phyloP scores from a whole-genome alignment of 2,329 filamentous ascomycete species.

The Periconia macrospinosa region DNA sequence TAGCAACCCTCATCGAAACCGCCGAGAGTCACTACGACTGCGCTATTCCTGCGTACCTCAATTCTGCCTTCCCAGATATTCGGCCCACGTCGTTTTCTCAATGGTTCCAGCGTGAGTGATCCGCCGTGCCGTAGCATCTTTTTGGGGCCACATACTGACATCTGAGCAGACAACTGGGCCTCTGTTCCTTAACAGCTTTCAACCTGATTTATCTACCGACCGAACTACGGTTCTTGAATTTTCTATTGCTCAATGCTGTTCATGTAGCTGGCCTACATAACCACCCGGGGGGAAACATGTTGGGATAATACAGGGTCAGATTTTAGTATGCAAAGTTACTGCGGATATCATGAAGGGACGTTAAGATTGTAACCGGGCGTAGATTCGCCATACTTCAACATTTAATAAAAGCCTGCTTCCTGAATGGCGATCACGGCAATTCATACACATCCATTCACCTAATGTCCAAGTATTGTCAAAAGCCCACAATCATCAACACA shows the following conservation, averaged over 20 bases:
- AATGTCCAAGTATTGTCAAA: too few species aligned
- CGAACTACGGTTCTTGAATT: neutral
- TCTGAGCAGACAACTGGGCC: slow-evolving; percentile 29
- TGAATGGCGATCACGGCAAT: too few species aligned
- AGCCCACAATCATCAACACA: too few species aligned
- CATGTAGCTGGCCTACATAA: neutral
- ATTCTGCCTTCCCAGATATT: slow-evolving; percentile 48
- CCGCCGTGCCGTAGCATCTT: neutral
- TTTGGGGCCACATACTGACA: neutral
- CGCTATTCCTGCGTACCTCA: slow-evolving; percentile 59
- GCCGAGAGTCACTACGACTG: slow-evolving; percentile 70
- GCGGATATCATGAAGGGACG: too few species aligned
- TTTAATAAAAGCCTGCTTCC: too few species aligned
- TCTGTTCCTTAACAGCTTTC: slow-evolving; percentile 25
- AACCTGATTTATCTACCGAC: neutral
- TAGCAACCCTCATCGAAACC: slow-evolving; percentile 68
- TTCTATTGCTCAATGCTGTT: neutral
- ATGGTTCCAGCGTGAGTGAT: slow-evolving; percentile 39
- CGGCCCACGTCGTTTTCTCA: slow-evolving; percentile 37
- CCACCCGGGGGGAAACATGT: neutral
- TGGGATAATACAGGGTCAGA: neutral
- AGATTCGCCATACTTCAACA: too few species aligned
- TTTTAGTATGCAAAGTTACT: neutral
- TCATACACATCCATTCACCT: too few species aligned
- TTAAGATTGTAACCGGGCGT: too few species aligned